Evolutionary conservation across 805 yeast species (phyloP), one percentile per base, ranked within the genome.

Genomic region (Schizosaccharomyces cryophilus): DNA sequence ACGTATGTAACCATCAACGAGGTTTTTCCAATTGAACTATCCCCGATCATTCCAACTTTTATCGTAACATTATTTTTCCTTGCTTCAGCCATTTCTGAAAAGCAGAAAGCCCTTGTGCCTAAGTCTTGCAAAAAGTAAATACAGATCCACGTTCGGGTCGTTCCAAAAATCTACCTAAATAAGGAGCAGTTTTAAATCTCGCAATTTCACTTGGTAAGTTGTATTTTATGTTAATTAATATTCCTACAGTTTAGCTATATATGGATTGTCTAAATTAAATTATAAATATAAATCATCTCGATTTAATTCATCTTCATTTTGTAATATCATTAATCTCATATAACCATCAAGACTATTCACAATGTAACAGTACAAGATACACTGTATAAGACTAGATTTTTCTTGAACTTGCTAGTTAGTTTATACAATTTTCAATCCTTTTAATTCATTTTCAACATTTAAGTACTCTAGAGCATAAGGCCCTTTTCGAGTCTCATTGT

Each of bases 1-100:
- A 90, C 96, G 69, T 89, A 90, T 69, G 90, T 88, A 29, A 89
- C 95, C 97, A 90, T 89, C 62, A 90, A 73, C 5, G 96, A 87
- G 0, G 98, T 90, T 69, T 90, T 90, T 4, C 98, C 98, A 5
- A 89, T 88, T 68, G 87, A 94, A 1, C 95, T 94, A 71, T 90
- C 97, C 5, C 98, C 98, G 60, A 90, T 80, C 58, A 90, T 79
- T 2, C 96, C 97, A 21, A 90, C 88, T 67, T 90, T 93, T 59
- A 90, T 64, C 17, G 67, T 68, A 26, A 66, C 65, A n/a, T 66
- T 65, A 73, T 56, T 40, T 35, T 56, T 40, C 17, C 11, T 40
- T n/a, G 30, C 42, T n/a, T 56, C 60, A 17, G 42, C 60, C 60
- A 51, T 51, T 1, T 17, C 24, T 9, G 5, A 51, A 51, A 51